A percentile compares a stretch with the other conserved stretches of the same genome.
These are phyloP conservation scores for Thraustochytrium striatum DNA, from an alignment of 352 stramenopile genomes.

Conservation along the genomic window DNA sequence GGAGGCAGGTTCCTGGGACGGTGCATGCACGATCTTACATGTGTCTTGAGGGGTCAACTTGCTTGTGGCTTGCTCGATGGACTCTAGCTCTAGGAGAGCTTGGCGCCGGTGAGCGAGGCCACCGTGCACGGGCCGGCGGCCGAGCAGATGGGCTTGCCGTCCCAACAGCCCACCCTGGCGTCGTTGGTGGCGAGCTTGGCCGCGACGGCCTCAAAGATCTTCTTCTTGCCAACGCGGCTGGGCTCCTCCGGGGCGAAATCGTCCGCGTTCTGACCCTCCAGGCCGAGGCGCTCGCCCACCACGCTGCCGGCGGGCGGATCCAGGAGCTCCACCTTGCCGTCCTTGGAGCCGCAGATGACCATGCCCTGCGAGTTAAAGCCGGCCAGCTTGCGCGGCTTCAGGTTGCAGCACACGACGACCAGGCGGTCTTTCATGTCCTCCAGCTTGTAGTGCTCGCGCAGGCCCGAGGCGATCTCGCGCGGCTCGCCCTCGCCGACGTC, in stretches of 20 bases:
- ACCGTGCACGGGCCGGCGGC: conserved; percentile 37
- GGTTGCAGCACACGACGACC: conserved; percentile 80
- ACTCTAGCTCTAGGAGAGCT: conserved; percentile 23
- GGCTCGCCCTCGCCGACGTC: conserved; percentile 78
- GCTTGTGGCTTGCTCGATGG: too few species aligned
- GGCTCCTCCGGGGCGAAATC: conserved; percentile 57
- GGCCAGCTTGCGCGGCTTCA: conserved; percentile 80
- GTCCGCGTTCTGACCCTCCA: conserved; percentile 45
- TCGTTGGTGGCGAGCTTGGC: conserved; percentile 64
- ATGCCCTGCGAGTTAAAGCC: conserved; percentile 83
- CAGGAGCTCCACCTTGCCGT: conserved; percentile 67
- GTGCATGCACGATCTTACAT: too few species aligned
- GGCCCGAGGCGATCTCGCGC: conserved; percentile 66
- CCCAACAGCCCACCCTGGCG: conserved; percentile 50
- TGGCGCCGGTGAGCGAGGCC: conserved; percentile 3
- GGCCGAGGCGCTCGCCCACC: conserved; percentile 51
- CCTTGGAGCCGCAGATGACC: conserved; percentile 75
- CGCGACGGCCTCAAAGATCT: conserved; percentile 69
- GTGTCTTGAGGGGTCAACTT: too few species aligned
- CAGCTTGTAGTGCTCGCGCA: conserved; percentile 52
- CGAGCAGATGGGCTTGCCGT: conserved; percentile 44
- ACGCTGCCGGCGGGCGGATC: conserved; percentile 68
- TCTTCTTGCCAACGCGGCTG: conserved; percentile 75
- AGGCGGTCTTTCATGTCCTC: conserved; percentile 64
- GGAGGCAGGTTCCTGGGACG: too few species aligned